A percentile compares a stretch with the other conserved stretches of the same genome.
Conservation (phyloP, 2,329 filamentous ascomycete species). For the Ascochyta koolunga region DNA sequence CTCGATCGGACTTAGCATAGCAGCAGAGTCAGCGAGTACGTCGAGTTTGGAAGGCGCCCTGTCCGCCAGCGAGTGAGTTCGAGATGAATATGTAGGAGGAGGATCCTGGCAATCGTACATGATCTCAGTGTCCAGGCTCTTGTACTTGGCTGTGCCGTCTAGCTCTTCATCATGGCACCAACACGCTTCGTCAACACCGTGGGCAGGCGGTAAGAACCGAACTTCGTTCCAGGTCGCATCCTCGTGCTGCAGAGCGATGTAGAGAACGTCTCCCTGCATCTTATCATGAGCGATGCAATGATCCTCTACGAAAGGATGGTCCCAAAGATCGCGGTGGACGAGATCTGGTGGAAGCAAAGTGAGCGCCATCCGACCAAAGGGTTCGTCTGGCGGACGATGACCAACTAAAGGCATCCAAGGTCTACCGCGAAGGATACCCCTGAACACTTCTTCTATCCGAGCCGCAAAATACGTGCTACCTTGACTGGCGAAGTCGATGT, state of each 20-base stretch:
- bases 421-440: constrained; percentile 44
- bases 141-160: constrained; percentile 45
- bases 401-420: constrained; percentile 50
- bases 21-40: constrained; percentile 47
- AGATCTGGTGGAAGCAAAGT: constrained; percentile 42
- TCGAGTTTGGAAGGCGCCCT: constrained; percentile 47
- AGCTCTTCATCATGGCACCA: constrained; percentile 50
- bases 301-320: constrained; percentile 49
- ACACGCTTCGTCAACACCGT: constrained; percentile 44
- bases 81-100: constrained; percentile 51
- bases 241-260: constrained; percentile 48
- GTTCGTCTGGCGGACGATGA: constrained; percentile 47
- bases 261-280: constrained; percentile 50
- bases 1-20: constrained; percentile 44
- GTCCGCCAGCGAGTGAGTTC: constrained; percentile 48
- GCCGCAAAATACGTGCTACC: constrained; percentile 47
- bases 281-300: constrained; percentile 52
- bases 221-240: constrained; percentile 51
- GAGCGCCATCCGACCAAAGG: constrained; percentile 49
- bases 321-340: constrained; percentile 45
- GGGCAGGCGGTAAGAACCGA: constrained; percentile 41
- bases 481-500: constrained; percentile 45
- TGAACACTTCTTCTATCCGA: constrained; percentile 46
- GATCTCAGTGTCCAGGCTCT: constrained; percentile 48
- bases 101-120: constrained; percentile 52